These are phyloP conservation scores for Papiliotrema laurentii DNA, from an alignment of 1,284 basidiomycete genomes.

Conservation along the genomic window DNA sequence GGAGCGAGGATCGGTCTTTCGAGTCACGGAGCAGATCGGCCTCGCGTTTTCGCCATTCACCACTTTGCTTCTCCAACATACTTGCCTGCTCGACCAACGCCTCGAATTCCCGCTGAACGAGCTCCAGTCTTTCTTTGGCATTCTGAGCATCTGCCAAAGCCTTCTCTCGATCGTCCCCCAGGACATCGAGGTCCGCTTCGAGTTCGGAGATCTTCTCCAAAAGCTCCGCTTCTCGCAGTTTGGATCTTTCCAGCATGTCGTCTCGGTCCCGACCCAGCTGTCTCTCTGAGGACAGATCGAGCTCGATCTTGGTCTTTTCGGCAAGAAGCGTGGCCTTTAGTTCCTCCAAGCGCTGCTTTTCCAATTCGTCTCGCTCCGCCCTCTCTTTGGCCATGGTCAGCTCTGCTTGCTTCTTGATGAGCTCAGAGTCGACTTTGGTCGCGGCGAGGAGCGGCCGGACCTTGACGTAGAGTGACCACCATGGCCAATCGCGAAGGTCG, in stretches of 20 bases:
- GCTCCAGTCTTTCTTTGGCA: slow-evolving; percentile 23
- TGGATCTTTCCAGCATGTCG: slow-evolving; percentile 73
- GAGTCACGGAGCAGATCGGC: slow-evolving; percentile 53
- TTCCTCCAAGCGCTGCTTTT: slow-evolving; percentile 70
- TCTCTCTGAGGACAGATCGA: slow-evolving; percentile 76
- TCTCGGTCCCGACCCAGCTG: slow-evolving; percentile 79
- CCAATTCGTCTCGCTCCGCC: slow-evolving; percentile 76
- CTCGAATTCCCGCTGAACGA: slow-evolving; percentile 57
- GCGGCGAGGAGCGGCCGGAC: slow-evolving; percentile 89
- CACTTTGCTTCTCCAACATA: slow-evolving; percentile 69
- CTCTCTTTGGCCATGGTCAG: slow-evolving; percentile 74
- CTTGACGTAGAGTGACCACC: slow-evolving; percentile 98
- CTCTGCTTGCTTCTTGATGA: slow-evolving; percentile 83
- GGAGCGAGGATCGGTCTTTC: slow-evolving; percentile 27
- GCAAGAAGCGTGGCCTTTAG: slow-evolving; percentile 72
- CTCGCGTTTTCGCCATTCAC: slow-evolving; percentile 63
- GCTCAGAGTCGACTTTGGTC: slow-evolving; percentile 87
- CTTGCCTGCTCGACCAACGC: slow-evolving; percentile 78
- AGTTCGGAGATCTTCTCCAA: slow-evolving; percentile 78
- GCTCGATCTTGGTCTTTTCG: slow-evolving; percentile 76
- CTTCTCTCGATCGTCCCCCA: slow-evolving; percentile 81
- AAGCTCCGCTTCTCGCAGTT: slow-evolving; percentile 75
- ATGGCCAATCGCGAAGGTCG: slow-evolving; percentile 89
- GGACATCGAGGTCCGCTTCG: slow-evolving; percentile 74
- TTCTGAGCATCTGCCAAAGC: slow-evolving; percentile 47